A percentile compares a stretch with the other conserved stretches of the same genome.
These are phyloP conservation scores for Sugiyamaella americana DNA, from an alignment of 805 yeast genomes.

Conservation along the genomic window DNA sequence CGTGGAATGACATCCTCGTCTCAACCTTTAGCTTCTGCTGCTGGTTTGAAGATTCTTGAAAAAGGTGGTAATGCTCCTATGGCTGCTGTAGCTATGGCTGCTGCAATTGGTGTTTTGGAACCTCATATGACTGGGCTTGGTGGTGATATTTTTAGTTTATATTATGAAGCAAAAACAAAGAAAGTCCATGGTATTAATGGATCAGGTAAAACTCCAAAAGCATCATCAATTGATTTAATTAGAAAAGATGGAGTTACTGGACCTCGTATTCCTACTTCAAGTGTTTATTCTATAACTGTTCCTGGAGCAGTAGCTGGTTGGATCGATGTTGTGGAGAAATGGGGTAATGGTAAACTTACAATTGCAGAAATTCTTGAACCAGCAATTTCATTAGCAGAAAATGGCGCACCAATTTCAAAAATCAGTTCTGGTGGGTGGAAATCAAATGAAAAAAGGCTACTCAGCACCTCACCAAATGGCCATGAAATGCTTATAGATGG, in stretches of 20 bases:
- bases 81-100: constrained; percentile 41
- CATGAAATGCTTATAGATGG: constrained; percentile 31
- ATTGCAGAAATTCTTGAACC: constrained; percentile 44
- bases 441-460: constrained; percentile 36
- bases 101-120: constrained; percentile 34
- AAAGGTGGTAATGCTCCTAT: constrained; percentile 60
- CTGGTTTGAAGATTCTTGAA: constrained; percentile 59
- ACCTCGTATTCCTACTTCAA: constrained; percentile 45
- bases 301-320: constrained; percentile 82
- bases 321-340: constrained; percentile 58
- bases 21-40: constrained; percentile 72
- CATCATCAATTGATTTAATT: constrained; percentile 44
- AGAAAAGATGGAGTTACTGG: constrained; percentile 40
- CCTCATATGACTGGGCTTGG: constrained; percentile 39
- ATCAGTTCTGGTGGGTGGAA: constrained; percentile 51
- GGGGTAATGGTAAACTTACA: constrained; percentile 68
- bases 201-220: constrained; percentile 61
- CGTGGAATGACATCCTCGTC: constrained; percentile 70
- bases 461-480: constrained; percentile 31
- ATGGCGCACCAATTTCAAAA: constrained; percentile 60
- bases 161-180: constrained; percentile 44
- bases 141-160: constrained; percentile 49
- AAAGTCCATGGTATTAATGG: constrained; percentile 67
- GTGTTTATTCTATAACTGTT: constrained; percentile 58
- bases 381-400: constrained; percentile 55